phyloP scores from a whole-genome alignment of 805 yeast species.

The Nakazawaea wyomingensis region DNA sequence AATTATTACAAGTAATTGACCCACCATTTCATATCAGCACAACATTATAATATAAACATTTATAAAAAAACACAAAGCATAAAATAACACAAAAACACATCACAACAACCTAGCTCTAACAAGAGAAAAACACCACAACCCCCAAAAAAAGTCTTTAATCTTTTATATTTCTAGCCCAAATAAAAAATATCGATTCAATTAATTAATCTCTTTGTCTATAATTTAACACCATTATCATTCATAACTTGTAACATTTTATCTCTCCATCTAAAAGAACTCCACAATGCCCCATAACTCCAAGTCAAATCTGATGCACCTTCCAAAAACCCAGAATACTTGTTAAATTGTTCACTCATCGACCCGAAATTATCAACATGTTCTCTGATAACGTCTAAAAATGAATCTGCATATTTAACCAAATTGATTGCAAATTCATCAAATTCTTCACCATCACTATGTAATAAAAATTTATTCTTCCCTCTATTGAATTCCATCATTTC shows the following conservation, averaged over 20 bases:
- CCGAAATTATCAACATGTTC: slow-evolving; percentile 63
- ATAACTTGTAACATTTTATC: slow-evolving; percentile 26
- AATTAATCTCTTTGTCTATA: no score
- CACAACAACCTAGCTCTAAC: neutral
- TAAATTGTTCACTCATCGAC: slow-evolving; percentile 84
- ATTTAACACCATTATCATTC: neutral
- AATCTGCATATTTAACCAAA: slow-evolving; percentile 56
- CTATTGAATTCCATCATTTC: slow-evolving; percentile 8
- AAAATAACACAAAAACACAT: no score
- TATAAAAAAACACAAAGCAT: no score
- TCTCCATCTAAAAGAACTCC: slow-evolving; percentile 68
- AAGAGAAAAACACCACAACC: neutral
- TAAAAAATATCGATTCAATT: neutral
- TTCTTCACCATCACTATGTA: slow-evolving; percentile 29
- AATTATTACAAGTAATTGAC: no score
- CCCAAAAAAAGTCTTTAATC: no score
- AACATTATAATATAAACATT: no score
- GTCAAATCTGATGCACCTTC: slow-evolving; percentile 85
- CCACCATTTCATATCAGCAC: no score
- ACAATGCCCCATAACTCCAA: slow-evolving; percentile 83
- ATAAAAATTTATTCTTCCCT: neutral
- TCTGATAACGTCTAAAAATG: slow-evolving; percentile 55
- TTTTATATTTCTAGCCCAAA: neutral
- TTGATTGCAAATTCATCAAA: slow-evolving; percentile 41
- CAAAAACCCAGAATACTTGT: slow-evolving; percentile 73